These are phyloP conservation scores for Chaetothyriales sp. DNA, from an alignment of 2,329 filamentous ascomycete genomes.

Conservation along the genomic window DNA sequence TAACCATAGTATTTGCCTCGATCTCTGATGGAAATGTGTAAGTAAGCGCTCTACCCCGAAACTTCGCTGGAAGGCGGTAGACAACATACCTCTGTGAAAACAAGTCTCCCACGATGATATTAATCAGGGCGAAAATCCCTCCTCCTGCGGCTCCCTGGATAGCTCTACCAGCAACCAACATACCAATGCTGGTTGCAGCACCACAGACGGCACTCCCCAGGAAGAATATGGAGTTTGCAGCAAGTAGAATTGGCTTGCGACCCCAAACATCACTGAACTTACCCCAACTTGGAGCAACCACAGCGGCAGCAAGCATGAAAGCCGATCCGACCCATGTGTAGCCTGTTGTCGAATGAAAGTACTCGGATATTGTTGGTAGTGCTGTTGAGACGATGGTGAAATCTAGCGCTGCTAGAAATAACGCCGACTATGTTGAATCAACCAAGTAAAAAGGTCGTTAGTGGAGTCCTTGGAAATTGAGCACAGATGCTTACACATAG, in stretches of 20 bases:
- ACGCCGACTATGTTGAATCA: slow-evolving; percentile 1
- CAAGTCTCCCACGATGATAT: slow-evolving; percentile 33
- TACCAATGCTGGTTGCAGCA: slow-evolving; percentile 25
- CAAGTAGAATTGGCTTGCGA: slow-evolving; percentile 37
- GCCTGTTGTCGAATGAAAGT: slow-evolving; percentile 35
- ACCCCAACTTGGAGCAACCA: slow-evolving; percentile 25
- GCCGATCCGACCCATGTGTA: slow-evolving; percentile 41
- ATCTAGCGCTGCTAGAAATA: slow-evolving; percentile 25
- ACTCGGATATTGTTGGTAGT: slow-evolving; percentile 42
- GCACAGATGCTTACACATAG: background rate
- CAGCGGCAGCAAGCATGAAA: slow-evolving; percentile 35
- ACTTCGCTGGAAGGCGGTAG: no score
- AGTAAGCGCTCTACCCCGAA: slow-evolving; percentile 37
- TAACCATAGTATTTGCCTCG: slow-evolving; percentile 22
- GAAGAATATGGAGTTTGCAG: slow-evolving; percentile 38
- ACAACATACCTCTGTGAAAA: slow-evolving; percentile 27
- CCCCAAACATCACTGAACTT: slow-evolving; percentile 42
- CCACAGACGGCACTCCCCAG: slow-evolving; percentile 36
- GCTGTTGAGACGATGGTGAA: slow-evolving; percentile 47
- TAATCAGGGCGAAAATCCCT: slow-evolving; percentile 30
- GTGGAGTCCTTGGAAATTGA: background rate
- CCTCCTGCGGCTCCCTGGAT: slow-evolving; percentile 39
- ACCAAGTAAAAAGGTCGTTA: background rate
- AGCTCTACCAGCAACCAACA: slow-evolving; percentile 39
- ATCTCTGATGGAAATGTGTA: slow-evolving; percentile 32